Conservation (phyloP, 768 basidiomycete species). For the Pulveroboletus sp. region DNA sequence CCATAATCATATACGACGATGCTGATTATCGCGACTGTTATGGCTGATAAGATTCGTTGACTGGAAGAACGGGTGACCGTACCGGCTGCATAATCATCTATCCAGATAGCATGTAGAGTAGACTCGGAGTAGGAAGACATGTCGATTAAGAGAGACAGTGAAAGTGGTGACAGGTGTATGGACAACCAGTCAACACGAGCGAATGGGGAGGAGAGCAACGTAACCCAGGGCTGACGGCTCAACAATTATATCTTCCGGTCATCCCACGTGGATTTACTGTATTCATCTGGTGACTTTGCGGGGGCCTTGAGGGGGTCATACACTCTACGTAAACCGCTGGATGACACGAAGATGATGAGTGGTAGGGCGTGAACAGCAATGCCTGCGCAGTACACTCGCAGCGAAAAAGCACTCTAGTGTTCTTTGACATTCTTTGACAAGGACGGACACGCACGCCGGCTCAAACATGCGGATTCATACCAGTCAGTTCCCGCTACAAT, state of each 20-base stretch:
- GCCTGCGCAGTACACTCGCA: no score
- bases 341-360: no score
- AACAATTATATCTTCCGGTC: background rate
- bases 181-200: background rate
- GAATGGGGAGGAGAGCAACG: background rate
- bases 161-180: background rate
- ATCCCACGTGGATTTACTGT: no score
- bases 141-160: background rate
- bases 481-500: no score
- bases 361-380: no score
- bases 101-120: background rate
- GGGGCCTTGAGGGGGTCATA: no score
- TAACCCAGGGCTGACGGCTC: background rate
- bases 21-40: background rate
- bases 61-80: background rate
- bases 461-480: no score
- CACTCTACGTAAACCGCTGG: no score
- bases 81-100: background rate
- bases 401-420: no score
- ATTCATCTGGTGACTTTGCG: no score
- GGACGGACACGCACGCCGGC: no score
- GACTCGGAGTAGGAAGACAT: slow-evolving; percentile 4
- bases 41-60: background rate
- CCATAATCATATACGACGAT: background rate
- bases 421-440: no score